Conservation (phyloP, 2,329 filamentous ascomycete species). For the Fusarium albosuccineum region DNA sequence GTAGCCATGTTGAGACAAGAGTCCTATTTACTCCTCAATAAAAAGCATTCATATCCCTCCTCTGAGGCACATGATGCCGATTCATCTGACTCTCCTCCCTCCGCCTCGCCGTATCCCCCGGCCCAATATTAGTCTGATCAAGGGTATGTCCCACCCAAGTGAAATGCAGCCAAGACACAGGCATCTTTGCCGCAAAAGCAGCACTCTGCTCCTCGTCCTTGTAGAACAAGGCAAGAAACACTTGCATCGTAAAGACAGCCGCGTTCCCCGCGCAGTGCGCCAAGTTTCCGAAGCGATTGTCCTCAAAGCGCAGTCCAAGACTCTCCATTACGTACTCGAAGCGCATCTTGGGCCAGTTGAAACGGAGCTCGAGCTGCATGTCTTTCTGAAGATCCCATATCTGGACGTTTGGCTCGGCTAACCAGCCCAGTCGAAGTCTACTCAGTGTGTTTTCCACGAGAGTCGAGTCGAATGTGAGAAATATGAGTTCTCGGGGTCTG, state of each 20-base stretch:
- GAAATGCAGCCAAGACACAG: conserved; percentile 30
- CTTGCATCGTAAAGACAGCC: conserved; percentile 28
- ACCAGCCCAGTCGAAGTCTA: conserved; percentile 18
- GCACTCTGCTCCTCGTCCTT: conserved; percentile 10
- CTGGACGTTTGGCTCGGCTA: conserved; percentile 4
- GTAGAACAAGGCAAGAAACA: conserved; percentile 27
- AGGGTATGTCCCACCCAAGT: conserved; percentile 38
- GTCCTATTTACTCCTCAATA: not conserved
- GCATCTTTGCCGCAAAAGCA: conserved; percentile 11
- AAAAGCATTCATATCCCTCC: conserved; percentile 21
- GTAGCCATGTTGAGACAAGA: too few species aligned
- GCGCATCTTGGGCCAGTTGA: conserved; percentile 6
- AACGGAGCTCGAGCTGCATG: conserved; percentile 14
- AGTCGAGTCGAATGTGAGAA: conserved; percentile 21
- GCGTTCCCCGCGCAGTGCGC: conserved; percentile 27
- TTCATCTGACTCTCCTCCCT: conserved; percentile 30
- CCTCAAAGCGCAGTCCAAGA: conserved; percentile 32
- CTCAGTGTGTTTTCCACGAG: conserved; percentile 1
- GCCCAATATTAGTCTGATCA: conserved; percentile 34
- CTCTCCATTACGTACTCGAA: conserved; percentile 33
- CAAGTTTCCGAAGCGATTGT: conserved; percentile 33
- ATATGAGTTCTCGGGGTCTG: conserved; percentile 18
- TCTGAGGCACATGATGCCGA: conserved; percentile 20
- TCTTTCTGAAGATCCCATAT: conserved; percentile 25
- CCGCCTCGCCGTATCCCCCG: conserved; percentile 7